Evolutionary conservation across 1,284 basidiomycete genomes (phyloP).

Genomic region (Laetiporus sulphureus): DNA sequence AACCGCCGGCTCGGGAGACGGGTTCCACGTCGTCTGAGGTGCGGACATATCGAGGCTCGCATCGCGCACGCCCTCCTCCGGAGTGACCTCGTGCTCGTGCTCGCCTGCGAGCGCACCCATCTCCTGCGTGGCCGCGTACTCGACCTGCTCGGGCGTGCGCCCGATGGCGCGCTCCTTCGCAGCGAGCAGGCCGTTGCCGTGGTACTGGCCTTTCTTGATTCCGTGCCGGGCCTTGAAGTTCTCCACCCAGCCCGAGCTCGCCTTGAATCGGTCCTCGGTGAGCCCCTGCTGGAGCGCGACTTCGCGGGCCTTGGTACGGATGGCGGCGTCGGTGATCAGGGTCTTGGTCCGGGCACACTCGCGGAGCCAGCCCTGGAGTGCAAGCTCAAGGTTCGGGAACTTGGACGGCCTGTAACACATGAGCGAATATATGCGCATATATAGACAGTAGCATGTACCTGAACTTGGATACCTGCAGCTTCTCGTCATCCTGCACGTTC

Average conservation of each 20-base stretch:
- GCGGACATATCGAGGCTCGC: too few relatives aligned
- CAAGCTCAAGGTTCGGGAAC: slow-evolving; percentile 71
- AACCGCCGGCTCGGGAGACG: too few relatives aligned
- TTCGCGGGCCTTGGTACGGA: slow-evolving; percentile 67
- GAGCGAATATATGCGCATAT: slow-evolving; percentile 4
- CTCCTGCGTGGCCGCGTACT: too few relatives aligned
- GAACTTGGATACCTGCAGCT: slow-evolving; percentile 54
- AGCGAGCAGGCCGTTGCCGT: slow-evolving; percentile 23
- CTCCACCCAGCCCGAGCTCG: slow-evolving; percentile 85
- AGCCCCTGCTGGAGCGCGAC: slow-evolving; percentile 54
- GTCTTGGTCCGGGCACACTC: slow-evolving; percentile 43
- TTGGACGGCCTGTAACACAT: slow-evolving; percentile 62
- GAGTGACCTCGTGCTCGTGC: too few relatives aligned
- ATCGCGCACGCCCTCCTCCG: too few relatives aligned
- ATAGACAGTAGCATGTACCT: slow-evolving; percentile 37
- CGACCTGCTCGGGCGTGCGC: too few relatives aligned
- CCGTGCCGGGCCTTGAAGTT: slow-evolving; percentile 82
- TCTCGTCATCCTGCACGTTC: slow-evolving; percentile 52
- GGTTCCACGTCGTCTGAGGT: too few relatives aligned
- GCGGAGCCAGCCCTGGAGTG: slow-evolving; percentile 55
- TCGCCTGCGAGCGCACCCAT: too few relatives aligned
- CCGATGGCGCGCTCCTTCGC: slow-evolving; percentile 6
- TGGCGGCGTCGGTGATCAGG: slow-evolving; percentile 61
- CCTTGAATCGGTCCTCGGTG: slow-evolving; percentile 77
- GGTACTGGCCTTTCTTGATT: slow-evolving; percentile 61